These are phyloP conservation scores for Pholiota molesta DNA, from an alignment of 768 basidiomycete genomes.

Conservation along the genomic window DNA sequence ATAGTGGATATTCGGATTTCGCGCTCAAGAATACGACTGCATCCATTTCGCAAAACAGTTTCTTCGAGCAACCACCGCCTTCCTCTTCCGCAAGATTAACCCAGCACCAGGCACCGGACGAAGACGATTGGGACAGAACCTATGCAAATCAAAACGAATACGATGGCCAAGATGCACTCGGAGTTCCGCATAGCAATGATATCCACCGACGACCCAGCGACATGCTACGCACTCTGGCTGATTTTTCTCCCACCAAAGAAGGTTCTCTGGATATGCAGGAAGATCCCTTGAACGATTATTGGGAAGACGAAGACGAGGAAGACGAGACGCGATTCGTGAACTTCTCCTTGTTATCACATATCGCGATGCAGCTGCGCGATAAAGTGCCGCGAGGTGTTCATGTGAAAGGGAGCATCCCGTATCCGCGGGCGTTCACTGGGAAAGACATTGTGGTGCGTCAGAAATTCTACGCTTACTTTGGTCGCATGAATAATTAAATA, in stretches of 20 bases:
- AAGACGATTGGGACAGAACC: conserved; percentile 15
- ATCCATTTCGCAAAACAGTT: conserved; percentile 16
- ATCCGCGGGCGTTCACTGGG: conserved; percentile 90
- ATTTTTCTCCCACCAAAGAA: conserved; percentile 26
- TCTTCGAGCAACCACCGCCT: conserved; percentile 11
- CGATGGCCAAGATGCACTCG: conserved; percentile 12
- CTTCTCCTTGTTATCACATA: conserved; percentile 83
- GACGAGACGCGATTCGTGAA: conserved; percentile 76
- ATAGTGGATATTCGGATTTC: conserved; percentile 18
- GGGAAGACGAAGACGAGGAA: conserved; percentile 65
- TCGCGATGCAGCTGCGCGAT: conserved; percentile 88
- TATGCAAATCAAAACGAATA: conserved; percentile 17
- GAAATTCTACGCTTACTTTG: not conserved
- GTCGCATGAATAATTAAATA: not conserved
- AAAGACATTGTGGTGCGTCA: conserved; percentile 86
- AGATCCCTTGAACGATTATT: conserved; percentile 51
- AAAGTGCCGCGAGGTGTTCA: conserved; percentile 87
- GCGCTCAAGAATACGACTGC: conserved; percentile 16
- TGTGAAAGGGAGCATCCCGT: conserved; percentile 91
- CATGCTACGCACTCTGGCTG: conserved; percentile 37
- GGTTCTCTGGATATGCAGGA: conserved; percentile 26
- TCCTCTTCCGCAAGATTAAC: conserved; percentile 6
- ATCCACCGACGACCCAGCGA: conserved; percentile 39
- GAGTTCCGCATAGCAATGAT: conserved; percentile 12
- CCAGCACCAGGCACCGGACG: conserved; percentile 15